Conservation (phyloP, 352 stramenopile genomes). For the Phytopythium oedochilum region DNA sequence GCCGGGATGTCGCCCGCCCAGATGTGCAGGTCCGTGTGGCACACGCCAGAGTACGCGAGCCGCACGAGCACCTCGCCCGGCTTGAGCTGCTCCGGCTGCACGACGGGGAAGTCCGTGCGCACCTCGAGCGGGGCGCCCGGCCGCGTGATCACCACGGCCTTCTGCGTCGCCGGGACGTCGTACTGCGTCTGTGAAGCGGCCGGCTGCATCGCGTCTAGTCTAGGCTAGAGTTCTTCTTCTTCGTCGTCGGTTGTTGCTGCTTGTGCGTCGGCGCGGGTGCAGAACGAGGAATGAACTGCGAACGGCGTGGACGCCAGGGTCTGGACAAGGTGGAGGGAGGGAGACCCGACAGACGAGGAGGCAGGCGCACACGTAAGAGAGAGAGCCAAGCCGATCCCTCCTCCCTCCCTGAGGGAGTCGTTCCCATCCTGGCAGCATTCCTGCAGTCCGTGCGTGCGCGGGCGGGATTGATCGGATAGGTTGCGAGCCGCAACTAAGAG, state of each 20-base stretch:
- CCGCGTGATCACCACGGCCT: slow-evolving; percentile 39
- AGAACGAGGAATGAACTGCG: background rate
- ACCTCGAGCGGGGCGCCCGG: slow-evolving; percentile 39
- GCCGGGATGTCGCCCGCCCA: slow-evolving; percentile 31
- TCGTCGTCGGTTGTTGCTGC: too few relatives aligned
- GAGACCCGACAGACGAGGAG: background rate
- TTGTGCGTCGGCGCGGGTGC: too few relatives aligned
- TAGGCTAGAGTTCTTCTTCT: background rate
- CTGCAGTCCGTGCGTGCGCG: background rate
- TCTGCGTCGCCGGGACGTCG: slow-evolving; percentile 45
- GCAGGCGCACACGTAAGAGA: too few relatives aligned
- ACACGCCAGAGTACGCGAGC: slow-evolving; percentile 45
- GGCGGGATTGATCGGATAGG: too few relatives aligned
- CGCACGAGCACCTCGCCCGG: slow-evolving; percentile 43
- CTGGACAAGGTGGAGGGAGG: too few relatives aligned
- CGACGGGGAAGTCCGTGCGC: slow-evolving; percentile 38
- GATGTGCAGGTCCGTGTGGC: slow-evolving; percentile 42
- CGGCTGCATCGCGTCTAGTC: background rate
- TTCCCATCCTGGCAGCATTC: too few relatives aligned
- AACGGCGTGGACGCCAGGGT: too few relatives aligned
- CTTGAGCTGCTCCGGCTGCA: slow-evolving; percentile 36
- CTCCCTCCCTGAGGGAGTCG: too few relatives aligned
- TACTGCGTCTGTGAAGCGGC: slow-evolving; percentile 32
- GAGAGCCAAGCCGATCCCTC: too few relatives aligned
- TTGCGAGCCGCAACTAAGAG: too few relatives aligned